Conservation (phyloP, 2,329 filamentous ascomycete genomes). For the Aspergillus neoniger region DNA sequence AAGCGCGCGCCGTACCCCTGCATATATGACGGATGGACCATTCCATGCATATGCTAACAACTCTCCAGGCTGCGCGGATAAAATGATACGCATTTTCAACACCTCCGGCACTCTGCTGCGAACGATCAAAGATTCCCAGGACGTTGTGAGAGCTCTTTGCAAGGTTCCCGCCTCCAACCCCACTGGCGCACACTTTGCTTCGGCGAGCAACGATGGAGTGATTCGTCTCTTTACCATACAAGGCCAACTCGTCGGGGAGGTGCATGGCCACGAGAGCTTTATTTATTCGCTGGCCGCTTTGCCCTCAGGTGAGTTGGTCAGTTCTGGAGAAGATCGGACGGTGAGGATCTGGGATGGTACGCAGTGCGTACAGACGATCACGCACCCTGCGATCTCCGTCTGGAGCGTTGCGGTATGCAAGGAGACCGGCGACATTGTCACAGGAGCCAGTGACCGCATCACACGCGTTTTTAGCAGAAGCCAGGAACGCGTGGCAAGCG, state of each 20-base stretch:
- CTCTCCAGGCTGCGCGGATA: constrained; percentile 75
- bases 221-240: constrained; percentile 84
- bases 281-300: constrained; percentile 82
- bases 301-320: constrained; percentile 84
- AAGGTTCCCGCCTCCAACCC: constrained; percentile 73
- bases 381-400: constrained; percentile 93
- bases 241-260: constrained; percentile 72
- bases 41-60: constrained; percentile 18
- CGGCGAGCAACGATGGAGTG: constrained; percentile 87
- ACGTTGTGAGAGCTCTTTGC: constrained; percentile 87
- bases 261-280: constrained; percentile 90
- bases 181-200: constrained; percentile 88
- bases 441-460: constrained; percentile 84
- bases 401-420: constrained; percentile 85
- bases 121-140: constrained; percentile 69
- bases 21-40: background rate
- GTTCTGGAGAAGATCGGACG: constrained; percentile 91
- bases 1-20: constrained; percentile 16
- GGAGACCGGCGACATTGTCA: constrained; percentile 88
- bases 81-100: constrained; percentile 81
- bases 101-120: constrained; percentile 63
- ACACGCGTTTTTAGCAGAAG: constrained; percentile 81
- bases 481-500: constrained; percentile 67
- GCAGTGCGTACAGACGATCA: constrained; percentile 91
- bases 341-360: constrained; percentile 82